These are phyloP conservation scores for Durio zibethinus DNA, from an alignment of 345 rosid species.

Conservation along the genomic window DNA sequence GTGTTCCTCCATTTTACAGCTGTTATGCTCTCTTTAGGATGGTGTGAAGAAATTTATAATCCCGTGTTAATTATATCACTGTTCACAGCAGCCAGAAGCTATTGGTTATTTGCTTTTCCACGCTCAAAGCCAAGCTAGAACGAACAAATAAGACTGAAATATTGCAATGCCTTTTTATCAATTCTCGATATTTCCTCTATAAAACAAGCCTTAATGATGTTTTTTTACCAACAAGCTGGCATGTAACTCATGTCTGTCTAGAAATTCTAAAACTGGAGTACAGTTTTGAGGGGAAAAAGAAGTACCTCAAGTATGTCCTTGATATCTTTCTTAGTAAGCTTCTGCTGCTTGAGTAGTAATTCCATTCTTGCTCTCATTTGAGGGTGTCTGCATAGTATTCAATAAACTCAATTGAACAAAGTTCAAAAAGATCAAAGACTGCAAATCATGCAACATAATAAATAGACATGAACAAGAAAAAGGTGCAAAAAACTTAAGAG, in stretches of 20 bases:
- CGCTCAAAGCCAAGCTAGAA: too few relatives aligned
- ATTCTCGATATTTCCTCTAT: not conserved
- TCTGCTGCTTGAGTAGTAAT: conserved; percentile 84
- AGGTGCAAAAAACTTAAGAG: conserved; percentile 49
- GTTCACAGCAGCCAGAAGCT: too few relatives aligned
- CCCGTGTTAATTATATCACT: too few relatives aligned
- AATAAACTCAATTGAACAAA: not conserved
- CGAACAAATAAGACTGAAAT: too few relatives aligned
- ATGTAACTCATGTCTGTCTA: not conserved
- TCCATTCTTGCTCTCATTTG: conserved; percentile 83
- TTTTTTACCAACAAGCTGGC: not conserved
- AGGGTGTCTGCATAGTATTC: conserved; percentile 46
- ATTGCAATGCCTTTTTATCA: too few relatives aligned
- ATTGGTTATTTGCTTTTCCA: too few relatives aligned
- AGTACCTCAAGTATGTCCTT: conserved; percentile 82
- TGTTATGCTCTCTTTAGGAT: not conserved
- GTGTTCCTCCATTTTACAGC: not conserved
- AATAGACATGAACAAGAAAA: not conserved
- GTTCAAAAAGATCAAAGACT: not conserved
- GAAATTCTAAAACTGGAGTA: not conserved
- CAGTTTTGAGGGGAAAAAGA: not conserved
- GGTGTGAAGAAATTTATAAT: too few relatives aligned
- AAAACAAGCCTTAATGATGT: not conserved
- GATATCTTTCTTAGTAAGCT: conserved; percentile 67
- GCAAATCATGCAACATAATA: conserved; percentile 11